Evolutionary conservation across 2,329 filamentous ascomycete genomes (phyloP).

Genomic region (Dothistroma septosporum): DNA sequence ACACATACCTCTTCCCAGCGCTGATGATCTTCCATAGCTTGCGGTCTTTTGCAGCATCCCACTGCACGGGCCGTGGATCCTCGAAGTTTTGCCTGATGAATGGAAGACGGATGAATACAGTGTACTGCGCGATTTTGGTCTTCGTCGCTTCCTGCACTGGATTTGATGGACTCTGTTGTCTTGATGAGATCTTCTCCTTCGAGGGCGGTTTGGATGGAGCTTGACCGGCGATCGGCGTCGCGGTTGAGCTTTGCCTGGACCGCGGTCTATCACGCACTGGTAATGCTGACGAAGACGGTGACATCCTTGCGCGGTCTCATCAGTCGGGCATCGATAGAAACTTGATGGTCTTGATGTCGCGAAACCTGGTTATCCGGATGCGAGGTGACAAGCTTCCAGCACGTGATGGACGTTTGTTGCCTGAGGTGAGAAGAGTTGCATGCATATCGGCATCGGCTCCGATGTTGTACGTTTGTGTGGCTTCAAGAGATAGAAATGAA

Average conservation of each 20-base stretch:
- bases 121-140: slow-evolving; percentile 45
- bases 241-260: slow-evolving; percentile 24
- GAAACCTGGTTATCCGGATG: neutral
- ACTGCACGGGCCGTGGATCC: slow-evolving; percentile 84
- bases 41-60: slow-evolving; percentile 82
- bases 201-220: slow-evolving; percentile 7
- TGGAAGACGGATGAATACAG: slow-evolving; percentile 83
- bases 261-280: slow-evolving; percentile 12
- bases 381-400: slow-evolving; percentile 1
- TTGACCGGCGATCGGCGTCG: slow-evolving; percentile 15
- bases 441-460: neutral
- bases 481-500: neutral
- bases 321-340: slow-evolving; percentile 5
- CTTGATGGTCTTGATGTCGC: slow-evolving; percentile 7
- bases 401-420: neutral
- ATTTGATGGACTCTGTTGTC: slow-evolving; percentile 13
- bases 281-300: slow-evolving; percentile 23
- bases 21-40: slow-evolving; percentile 83
- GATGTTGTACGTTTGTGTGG: neutral
- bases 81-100: slow-evolving; percentile 83
- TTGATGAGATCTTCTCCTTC: slow-evolving; percentile 18
- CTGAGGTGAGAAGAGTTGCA: neutral
- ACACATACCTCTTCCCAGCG: slow-evolving; percentile 50
- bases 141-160: slow-evolving; percentile 5
- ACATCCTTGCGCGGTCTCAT: slow-evolving; percentile 19